Evolutionary conservation across 2,329 filamentous ascomycete genomes (phyloP).

Genomic region (Exophiala phaeomuriformis): DNA sequence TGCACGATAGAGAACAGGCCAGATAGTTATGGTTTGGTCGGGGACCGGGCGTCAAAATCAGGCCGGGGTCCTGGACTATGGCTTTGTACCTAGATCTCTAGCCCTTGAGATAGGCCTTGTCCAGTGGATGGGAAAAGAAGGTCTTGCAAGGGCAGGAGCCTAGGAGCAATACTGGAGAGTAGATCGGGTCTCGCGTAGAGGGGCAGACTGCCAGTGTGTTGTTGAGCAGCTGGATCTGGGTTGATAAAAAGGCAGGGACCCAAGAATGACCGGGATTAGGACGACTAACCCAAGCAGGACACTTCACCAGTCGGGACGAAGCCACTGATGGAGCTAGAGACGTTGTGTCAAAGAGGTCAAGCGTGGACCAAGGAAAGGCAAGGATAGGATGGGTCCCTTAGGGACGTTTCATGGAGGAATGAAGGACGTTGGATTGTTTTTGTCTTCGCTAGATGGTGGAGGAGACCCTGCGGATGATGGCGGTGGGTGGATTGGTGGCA

Average conservation of each 20-base stretch:
- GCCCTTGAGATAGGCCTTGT: slow-evolving; percentile 7
- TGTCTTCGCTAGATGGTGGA: background rate
- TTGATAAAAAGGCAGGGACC: background rate
- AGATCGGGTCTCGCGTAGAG: slow-evolving; percentile 2
- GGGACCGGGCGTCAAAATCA: slow-evolving; percentile 12
- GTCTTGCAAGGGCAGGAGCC: slow-evolving; percentile 4
- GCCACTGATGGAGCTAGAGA: background rate
- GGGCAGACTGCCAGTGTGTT: slow-evolving; percentile 1
- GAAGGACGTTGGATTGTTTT: background rate
- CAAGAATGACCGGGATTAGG: background rate
- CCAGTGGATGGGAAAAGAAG: background rate
- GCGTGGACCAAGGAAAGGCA: background rate
- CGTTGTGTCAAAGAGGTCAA: background rate
- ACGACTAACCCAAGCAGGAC: background rate
- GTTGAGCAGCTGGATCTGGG: background rate
- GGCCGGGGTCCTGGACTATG: slow-evolving; percentile 16
- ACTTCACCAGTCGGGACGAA: background rate
- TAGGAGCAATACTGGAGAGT: background rate
- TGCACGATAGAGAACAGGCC: slow-evolving; percentile 10
- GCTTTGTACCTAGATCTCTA: slow-evolving; percentile 18
- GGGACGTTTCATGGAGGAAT: background rate
- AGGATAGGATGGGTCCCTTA: background rate
- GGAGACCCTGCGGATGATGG: slow-evolving; percentile 3
- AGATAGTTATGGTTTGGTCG: slow-evolving; percentile 20
- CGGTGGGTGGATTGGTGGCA: slow-evolving; percentile 1